phyloP scores from a whole-genome alignment of 108 stramenopile genomes.

The Cyclotella kingstonii region DNA sequence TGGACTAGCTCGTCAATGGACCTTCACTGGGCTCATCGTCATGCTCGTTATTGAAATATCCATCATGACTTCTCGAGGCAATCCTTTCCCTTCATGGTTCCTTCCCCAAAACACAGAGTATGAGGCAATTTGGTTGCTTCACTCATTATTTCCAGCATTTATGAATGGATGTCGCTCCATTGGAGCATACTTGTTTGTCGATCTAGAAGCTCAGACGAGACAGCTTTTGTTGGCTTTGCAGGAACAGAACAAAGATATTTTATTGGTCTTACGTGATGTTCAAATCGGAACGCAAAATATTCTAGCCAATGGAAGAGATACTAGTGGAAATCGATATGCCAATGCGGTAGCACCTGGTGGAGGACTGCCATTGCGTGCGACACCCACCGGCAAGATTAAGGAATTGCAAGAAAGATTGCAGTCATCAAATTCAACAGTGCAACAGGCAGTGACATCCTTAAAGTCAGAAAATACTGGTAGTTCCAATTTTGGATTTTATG shows the following conservation, averaged over 20 bases:
- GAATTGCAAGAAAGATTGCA: constrained; percentile 84
- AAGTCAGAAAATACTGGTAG: constrained; percentile 61
- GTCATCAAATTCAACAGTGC: constrained; percentile 73
- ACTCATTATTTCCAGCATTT: constrained; percentile 95
- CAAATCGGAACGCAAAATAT: constrained; percentile 87
- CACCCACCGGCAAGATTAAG: constrained; percentile 85
- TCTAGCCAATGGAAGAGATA: constrained; percentile 55
- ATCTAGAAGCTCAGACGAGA: constrained; percentile 88
- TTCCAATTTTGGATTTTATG: constrained; percentile 82
- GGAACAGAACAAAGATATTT: constrained; percentile 92
- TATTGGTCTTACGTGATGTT: constrained; percentile 91
- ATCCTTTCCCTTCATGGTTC: constrained; percentile 89
- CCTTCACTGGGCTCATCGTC: constrained; percentile 90
- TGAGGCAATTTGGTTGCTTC: constrained; percentile 88
- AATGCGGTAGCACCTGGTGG: constrained; percentile 42
- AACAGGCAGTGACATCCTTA: constrained; percentile 74
- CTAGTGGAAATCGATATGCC: constrained; percentile 45
- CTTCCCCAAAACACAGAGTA: constrained; percentile 88
- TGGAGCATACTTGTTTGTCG: constrained; percentile 89
- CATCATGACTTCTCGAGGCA: constrained; percentile 79
- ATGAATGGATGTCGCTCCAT: constrained; percentile 98
- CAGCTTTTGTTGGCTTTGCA: constrained; percentile 86
- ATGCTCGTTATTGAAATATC: constrained; percentile 93
- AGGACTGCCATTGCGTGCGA: constrained; percentile 47
- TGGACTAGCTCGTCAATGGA: constrained; percentile 85